Conservation (phyloP, 108 stramenopile genomes). For the Schizochytrium sp. region DNA sequence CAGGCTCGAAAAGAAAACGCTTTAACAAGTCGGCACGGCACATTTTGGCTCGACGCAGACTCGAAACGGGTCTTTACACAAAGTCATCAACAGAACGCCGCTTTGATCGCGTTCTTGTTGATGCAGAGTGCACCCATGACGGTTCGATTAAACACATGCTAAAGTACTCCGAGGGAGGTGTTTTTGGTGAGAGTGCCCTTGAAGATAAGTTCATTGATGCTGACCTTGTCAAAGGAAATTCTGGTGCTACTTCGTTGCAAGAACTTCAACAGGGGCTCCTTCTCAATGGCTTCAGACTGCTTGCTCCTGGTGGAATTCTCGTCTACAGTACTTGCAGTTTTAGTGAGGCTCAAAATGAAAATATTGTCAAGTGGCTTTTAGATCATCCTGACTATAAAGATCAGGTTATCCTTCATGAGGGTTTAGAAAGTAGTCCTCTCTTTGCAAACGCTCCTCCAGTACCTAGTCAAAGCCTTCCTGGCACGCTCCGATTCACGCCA, state of each 20-base stretch:
- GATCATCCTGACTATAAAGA: not conserved
- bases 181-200: slow-evolving; percentile 19
- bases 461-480: not conserved
- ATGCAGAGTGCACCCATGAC: slow-evolving; percentile 94
- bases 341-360: slow-evolving; percentile 87
- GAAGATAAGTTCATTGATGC: slow-evolving; percentile 56
- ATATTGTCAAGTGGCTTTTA: slow-evolving; percentile 84
- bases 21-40: slow-evolving; percentile 87
- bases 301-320: slow-evolving; percentile 83
- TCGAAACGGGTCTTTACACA: not conserved
- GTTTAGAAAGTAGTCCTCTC: not conserved
- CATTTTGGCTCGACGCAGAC: slow-evolving; percentile 75
- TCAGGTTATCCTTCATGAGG: not conserved
- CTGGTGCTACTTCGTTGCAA: slow-evolving; percentile 69
- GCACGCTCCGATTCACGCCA: slow-evolving; percentile 44
- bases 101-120: slow-evolving; percentile 90
- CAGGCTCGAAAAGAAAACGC: slow-evolving; percentile 78
- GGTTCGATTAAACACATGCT: slow-evolving; percentile 81
- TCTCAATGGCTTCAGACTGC: slow-evolving; percentile 80
- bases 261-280: slow-evolving; percentile 84
- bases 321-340: slow-evolving; percentile 93
- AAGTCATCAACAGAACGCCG: not conserved
- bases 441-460: not conserved
- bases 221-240: slow-evolving; percentile 66
- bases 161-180: slow-evolving; percentile 45